A percentile compares a stretch with the other conserved stretches of the same genome.
These are phyloP conservation scores for Aspergillus leporis DNA, from an alignment of 495 filamentous ascomycete genomes.

Conservation along the genomic window DNA sequence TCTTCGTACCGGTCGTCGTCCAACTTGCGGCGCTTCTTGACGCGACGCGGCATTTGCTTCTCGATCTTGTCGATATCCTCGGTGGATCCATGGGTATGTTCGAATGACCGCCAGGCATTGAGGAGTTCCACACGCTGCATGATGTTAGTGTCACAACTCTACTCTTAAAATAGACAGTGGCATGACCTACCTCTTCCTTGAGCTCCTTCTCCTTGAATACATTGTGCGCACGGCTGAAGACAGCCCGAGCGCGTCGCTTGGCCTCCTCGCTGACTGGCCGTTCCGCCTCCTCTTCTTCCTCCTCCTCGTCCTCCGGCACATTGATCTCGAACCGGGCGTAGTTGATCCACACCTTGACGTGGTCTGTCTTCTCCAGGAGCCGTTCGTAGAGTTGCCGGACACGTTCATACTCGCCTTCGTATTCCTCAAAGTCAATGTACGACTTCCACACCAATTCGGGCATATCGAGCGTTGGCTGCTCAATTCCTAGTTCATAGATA, in stretches of 20 bases:
- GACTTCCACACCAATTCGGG: slow-evolving; percentile 95
- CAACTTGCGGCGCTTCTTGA: slow-evolving; percentile 91
- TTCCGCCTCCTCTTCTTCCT: slow-evolving; percentile 61
- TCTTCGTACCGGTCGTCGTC: slow-evolving; percentile 97
- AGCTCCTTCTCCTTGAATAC: slow-evolving; percentile 89
- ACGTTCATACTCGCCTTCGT: slow-evolving; percentile 82
- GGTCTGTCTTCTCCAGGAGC: slow-evolving; percentile 86
- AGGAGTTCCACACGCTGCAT: slow-evolving; percentile 76
- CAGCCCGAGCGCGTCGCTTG: slow-evolving; percentile 73
- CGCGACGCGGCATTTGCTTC: slow-evolving; percentile 87
- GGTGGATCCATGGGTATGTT: slow-evolving; percentile 74
- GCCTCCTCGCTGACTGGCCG: slow-evolving; percentile 77
- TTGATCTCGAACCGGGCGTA: slow-evolving; percentile 98
- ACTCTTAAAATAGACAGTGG: no score
- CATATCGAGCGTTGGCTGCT: slow-evolving; percentile 89
- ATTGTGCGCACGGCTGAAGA: slow-evolving; percentile 87
- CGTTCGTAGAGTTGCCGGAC: slow-evolving; percentile 87
- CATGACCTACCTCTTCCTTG: slow-evolving; percentile 73
- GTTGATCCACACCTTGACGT: slow-evolving; percentile 98
- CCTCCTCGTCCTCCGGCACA: slow-evolving; percentile 67
- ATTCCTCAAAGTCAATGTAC: slow-evolving; percentile 98
- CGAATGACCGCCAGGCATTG: slow-evolving; percentile 89
- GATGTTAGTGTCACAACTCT: slow-evolving; percentile 28
- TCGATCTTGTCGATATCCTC: slow-evolving; percentile 83
- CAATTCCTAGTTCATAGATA: slow-evolving; percentile 89